phyloP scores from a whole-genome alignment of 2,329 filamentous ascomycete species.

The Colletotrichum tropicale region DNA sequence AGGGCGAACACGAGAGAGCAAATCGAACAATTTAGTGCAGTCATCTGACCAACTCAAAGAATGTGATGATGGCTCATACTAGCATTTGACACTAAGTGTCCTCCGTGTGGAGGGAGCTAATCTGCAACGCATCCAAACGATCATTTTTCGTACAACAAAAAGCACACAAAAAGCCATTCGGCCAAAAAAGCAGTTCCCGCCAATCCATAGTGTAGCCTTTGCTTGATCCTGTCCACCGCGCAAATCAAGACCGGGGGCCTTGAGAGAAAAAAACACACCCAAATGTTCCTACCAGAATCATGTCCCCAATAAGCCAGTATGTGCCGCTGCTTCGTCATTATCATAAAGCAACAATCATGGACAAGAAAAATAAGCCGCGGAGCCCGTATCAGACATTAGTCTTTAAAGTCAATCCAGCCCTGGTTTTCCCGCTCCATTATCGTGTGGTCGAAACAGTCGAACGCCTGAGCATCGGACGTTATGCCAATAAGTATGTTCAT shows the following conservation, averaged over 20 bases:
- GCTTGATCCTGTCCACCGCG: background rate
- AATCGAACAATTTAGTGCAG: background rate
- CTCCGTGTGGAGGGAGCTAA: background rate
- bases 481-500: slow-evolving; percentile 21
- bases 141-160: background rate
- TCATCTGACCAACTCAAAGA: background rate
- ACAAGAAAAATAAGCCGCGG: slow-evolving; percentile 16
- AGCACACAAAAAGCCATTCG: background rate
- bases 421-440: slow-evolving; percentile 17
- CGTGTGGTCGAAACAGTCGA: slow-evolving; percentile 17
- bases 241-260: background rate
- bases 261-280: background rate
- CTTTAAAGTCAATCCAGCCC: slow-evolving; percentile 10
- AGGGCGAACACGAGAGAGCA: background rate
- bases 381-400: slow-evolving; percentile 20
- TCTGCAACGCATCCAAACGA: background rate
- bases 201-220: background rate
- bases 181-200: background rate
- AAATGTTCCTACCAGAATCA: background rate
- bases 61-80: background rate
- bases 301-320: slow-evolving; percentile 15
- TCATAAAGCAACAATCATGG: slow-evolving; percentile 22
- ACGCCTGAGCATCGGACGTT: slow-evolving; percentile 17
- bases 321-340: slow-evolving; percentile 21
- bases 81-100: slow-evolving; percentile 9